Evolutionary conservation across 1,139 yeast genomes (phyloP), one percentile per base, ranked within the genome.

Genomic region (Scheffersomyces insectosa): DNA sequence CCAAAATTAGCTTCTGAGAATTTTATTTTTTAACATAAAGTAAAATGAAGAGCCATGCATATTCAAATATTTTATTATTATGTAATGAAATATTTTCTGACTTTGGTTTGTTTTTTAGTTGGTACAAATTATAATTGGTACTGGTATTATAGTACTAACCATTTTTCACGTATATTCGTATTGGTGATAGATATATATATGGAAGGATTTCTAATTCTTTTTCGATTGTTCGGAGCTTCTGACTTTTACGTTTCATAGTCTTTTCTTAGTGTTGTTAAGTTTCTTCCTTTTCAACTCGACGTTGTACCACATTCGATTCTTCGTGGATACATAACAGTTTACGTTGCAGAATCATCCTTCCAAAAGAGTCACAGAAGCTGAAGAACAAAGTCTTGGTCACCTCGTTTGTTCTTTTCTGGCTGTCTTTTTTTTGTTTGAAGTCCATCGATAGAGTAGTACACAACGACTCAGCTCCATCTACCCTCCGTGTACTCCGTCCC

Each of bases 61-160:
- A 14, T 31, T 20, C 25, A 20, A 31, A 31, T 31, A 31, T 31
- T 31, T 31, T 31, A n/a, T 10, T 15, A 15, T 31, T 31, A 31
- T 31, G 34, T 31, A 31, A 31, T 31, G n/a, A 10, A 14, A n/a
- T 31, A 31, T 31, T 31, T 31, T 31, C 23, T 20, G 25, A 20
- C 25, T 20, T 20, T 20, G 9, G 25, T 20, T 13, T 31, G 20
- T 14, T 31, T 31, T 31, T 30, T 31, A 14, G 15, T 31, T 31
- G 34, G 34, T 14, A 31, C 34, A 31, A 31, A 31, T 31, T 31
- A 31, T 31, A 31, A 31, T 31, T 31, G 34, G 15, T 11, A 31
- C 14, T 12, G 23, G 34, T 31, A 31, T 31, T 14, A 12, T 31
- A 31, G 16, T 9, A 12, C 34, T 31, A 20, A 20, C 25, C 25